A percentile compares a stretch with the other conserved stretches of the same genome.
Evolutionary conservation across 352 stramenopile genomes (phyloP).

Genomic region (Phytophthora lateralis): DNA sequence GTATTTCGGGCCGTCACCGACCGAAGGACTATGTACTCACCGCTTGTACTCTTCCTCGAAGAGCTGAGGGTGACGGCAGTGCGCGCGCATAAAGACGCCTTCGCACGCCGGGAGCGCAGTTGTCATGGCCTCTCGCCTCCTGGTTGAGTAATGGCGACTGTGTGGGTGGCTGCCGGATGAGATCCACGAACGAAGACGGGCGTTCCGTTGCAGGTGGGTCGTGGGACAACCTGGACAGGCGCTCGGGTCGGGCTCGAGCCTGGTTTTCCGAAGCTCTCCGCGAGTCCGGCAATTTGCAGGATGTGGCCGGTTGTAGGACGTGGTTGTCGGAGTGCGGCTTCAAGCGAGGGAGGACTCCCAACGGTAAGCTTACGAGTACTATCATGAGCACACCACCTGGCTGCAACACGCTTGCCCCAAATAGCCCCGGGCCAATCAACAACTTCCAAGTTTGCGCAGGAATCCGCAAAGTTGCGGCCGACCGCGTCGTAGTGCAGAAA

Average conservation of each 20-base stretch:
- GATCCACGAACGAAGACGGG: conserved; percentile 19
- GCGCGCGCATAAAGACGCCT: conserved; percentile 46
- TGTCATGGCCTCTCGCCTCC: conserved; percentile 14
- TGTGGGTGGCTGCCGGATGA: conserved; percentile 6
- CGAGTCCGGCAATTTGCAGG: not conserved
- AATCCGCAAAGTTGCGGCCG: too few species aligned
- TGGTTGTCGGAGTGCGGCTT: too few species aligned
- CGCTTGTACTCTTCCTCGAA: conserved; percentile 72
- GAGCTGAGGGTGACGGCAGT: conserved; percentile 47
- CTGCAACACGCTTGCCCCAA: too few species aligned
- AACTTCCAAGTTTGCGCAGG: too few species aligned
- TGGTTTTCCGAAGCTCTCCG: too few species aligned
- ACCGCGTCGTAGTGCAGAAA: too few species aligned
- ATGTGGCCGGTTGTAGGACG: too few species aligned
- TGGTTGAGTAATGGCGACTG: conserved; percentile 18
- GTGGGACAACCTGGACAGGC: conserved; percentile 23
- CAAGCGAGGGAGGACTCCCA: too few species aligned
- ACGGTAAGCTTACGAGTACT: too few species aligned
- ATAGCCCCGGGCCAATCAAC: too few species aligned
- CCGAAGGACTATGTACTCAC: conserved; percentile 25
- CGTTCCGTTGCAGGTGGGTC: conserved; percentile 24
- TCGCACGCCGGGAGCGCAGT: conserved; percentile 29
- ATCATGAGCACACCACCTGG: too few species aligned
- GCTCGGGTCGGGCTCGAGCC: not conserved
- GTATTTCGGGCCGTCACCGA: conserved; percentile 18